phyloP scores from a whole-genome alignment of 331 rosid species.

The Pyrus hybrid region DNA sequence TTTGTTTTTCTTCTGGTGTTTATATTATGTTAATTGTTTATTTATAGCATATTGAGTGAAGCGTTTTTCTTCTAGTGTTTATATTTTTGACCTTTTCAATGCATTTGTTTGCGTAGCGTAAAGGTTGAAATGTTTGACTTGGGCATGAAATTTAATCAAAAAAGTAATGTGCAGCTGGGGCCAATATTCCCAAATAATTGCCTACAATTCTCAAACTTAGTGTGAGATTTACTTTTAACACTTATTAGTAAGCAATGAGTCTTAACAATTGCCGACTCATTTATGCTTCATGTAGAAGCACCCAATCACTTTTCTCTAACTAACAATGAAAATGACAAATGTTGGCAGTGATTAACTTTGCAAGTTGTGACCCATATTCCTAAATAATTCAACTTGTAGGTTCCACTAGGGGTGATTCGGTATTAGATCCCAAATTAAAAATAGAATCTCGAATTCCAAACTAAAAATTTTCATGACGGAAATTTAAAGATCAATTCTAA shows the following conservation, averaged over 20 bases:
- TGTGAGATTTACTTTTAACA: background rate
- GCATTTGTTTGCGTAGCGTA: background rate
- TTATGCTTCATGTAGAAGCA: background rate
- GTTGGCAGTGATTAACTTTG: too few relatives aligned
- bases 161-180: background rate
- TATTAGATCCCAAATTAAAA: too few relatives aligned
- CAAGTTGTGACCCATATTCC: too few relatives aligned
- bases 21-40: too few relatives aligned
- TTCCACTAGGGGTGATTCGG: background rate
- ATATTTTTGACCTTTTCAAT: background rate
- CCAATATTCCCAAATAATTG: background rate
- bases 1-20: too few relatives aligned
- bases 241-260: too few relatives aligned
- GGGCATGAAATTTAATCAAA: background rate
- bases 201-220: background rate
- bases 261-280: too few relatives aligned
- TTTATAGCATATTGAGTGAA: too few relatives aligned
- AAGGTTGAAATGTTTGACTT: background rate
- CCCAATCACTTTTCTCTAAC: background rate
- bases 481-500: too few relatives aligned
- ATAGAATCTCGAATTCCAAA: too few relatives aligned
- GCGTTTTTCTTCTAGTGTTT: too few relatives aligned
- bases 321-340: background rate
- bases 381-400: too few relatives aligned
- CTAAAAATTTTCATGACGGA: rapidly evolving